Conservation (phyloP, 1,284 basidiomycete species). For the Austroboletus niveus region DNA sequence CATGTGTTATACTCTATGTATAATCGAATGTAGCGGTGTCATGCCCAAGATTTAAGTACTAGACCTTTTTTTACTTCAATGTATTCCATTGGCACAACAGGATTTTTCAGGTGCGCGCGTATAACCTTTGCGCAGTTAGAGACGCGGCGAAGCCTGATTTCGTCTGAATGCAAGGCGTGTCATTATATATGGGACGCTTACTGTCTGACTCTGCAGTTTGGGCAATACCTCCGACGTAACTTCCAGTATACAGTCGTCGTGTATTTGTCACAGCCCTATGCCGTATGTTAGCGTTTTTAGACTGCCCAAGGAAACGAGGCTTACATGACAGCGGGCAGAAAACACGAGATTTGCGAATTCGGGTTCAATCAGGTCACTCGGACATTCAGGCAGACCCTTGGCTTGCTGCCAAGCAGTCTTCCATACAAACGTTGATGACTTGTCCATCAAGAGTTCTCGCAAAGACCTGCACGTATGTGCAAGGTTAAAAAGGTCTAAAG, state of each 20-base stretch:
- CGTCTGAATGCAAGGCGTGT: no score
- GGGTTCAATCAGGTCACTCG: slow-evolving; percentile 34
- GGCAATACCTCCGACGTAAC: slow-evolving; percentile 14
- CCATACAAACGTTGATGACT: slow-evolving; percentile 20
- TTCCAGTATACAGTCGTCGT: slow-evolving; percentile 2
- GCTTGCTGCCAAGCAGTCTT: slow-evolving; percentile 6
- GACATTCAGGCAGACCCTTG: slow-evolving; percentile 16
- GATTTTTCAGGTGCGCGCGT: no score
- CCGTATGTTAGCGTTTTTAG: neutral
- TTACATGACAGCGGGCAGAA: slow-evolving; percentile 14
- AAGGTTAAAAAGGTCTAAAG: slow-evolving; percentile 23
- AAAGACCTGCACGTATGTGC: slow-evolving; percentile 23
- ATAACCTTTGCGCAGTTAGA: no score
- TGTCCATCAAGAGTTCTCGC: slow-evolving; percentile 19
- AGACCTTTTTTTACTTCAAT: neutral
- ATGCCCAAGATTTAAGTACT: neutral
- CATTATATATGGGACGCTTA: neutral
- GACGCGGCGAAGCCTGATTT: no score
- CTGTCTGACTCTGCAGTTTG: slow-evolving; percentile 1
- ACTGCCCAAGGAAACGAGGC: accelerated
- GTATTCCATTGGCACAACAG: neutral
- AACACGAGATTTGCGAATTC: slow-evolving; percentile 30
- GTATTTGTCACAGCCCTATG: slow-evolving; percentile 6
- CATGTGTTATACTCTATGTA: no score
- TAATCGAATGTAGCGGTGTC: no score